Conservation (phyloP, 305 asterid genomes). For the Fraxinus dipetala region DNA sequence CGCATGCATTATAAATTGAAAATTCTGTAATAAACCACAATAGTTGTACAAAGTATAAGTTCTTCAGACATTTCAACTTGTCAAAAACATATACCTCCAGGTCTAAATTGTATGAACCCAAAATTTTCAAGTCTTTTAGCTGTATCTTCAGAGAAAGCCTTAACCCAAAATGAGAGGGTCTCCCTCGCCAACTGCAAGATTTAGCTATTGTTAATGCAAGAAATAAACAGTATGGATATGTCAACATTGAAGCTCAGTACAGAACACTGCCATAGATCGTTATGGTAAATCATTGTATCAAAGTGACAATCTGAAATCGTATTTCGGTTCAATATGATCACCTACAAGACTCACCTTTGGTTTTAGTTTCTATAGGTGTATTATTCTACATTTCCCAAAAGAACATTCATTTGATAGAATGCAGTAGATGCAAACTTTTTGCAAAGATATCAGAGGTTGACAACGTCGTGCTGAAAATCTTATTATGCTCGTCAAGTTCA, state of each 20-base stretch:
- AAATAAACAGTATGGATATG: background rate
- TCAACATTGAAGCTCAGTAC: background rate
- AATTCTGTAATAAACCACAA: background rate
- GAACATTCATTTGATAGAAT: background rate
- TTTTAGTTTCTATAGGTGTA: background rate
- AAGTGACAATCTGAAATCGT: background rate
- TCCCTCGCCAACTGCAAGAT: slow-evolving; percentile 92
- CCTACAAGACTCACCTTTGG: background rate
- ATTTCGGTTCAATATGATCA: background rate
- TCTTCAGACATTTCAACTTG: slow-evolving; percentile 17
- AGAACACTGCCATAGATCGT: background rate
- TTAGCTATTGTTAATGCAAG: slow-evolving; percentile 2
- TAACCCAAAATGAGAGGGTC: slow-evolving; percentile 89
- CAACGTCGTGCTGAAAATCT: background rate
- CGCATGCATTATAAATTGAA: slow-evolving; percentile 14
- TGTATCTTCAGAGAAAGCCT: slow-evolving; percentile 97
- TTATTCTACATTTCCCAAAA: background rate
- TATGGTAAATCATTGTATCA: background rate
- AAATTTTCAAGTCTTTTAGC: slow-evolving; percentile 97
- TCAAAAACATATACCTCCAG: slow-evolving; percentile 66
- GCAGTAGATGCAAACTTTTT: background rate
- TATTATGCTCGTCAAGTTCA: background rate
- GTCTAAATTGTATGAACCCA: slow-evolving; percentile 95
- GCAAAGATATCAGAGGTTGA: background rate
- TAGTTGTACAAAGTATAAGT: slow-evolving; percentile 3